phyloP scores from a whole-genome alignment of 192 early-diverging fungal species.

The Mortierella antarctica region DNA sequence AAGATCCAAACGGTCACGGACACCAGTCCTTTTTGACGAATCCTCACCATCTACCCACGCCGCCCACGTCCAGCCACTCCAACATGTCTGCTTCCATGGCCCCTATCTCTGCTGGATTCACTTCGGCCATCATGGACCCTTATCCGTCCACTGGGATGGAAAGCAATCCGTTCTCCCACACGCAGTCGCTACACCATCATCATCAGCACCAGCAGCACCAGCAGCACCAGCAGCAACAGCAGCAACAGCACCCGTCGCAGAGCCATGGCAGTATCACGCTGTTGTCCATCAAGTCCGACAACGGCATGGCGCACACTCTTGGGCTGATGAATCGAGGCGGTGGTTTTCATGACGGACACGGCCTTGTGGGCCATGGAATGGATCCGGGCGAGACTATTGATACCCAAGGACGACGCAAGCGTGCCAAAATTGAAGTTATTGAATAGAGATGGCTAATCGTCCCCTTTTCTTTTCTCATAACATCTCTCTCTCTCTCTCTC shows the following conservation, averaged over 20 bases:
- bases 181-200: slow-evolving; percentile 16
- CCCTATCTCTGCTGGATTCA: background rate
- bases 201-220: slow-evolving; percentile 18
- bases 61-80: slow-evolving; percentile 11
- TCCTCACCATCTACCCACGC: slow-evolving; percentile 7
- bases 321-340: slow-evolving; percentile 22
- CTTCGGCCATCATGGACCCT: slow-evolving; percentile 3
- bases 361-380: slow-evolving; percentile 4
- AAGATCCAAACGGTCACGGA: slow-evolving; percentile 12
- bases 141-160: slow-evolving; percentile 3
- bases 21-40: slow-evolving; percentile 11
- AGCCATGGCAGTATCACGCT: slow-evolving; percentile 21
- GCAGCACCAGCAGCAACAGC: slow-evolving; percentile 3
- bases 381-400: slow-evolving; percentile 16
- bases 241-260: slow-evolving; percentile 2
- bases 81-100: slow-evolving; percentile 1
- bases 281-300: slow-evolving; percentile 23
- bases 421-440: slow-evolving; percentile 28
- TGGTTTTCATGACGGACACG: slow-evolving; percentile 7
- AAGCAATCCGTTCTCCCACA: slow-evolving; percentile 9
- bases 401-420: slow-evolving; percentile 27
- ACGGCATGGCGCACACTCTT: slow-evolving; percentile 25
- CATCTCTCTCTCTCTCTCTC: background rate
- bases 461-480: background rate
- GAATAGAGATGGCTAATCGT: slow-evolving; percentile 8